Base-by-base conservation (phyloP, 768 basidiomycete species). In the Phylloporus arenicola region DNA sequence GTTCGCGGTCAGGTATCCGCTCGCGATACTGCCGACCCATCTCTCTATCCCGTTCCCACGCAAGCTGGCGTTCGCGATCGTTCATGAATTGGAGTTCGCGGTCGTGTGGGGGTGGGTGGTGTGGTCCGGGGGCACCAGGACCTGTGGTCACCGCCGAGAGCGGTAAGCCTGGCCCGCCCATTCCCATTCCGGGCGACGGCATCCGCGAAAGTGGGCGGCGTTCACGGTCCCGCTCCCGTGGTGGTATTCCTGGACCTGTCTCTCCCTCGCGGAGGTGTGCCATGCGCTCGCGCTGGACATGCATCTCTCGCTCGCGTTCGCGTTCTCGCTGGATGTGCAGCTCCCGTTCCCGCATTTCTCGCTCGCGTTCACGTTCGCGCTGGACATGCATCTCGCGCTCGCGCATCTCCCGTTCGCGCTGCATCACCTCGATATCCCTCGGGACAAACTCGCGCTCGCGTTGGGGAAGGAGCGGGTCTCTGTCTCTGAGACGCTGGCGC, bases 351-450 rank as follows among this genome's bases (percentile, higher is more conserved):
- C 5, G 53, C 48, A 47, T 66, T 59, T 0, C 58, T 54, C 1
- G 65, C 63, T 65, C 63, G 2, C 61, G 61, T 44, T 64, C 61
- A 10, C 37, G 37, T 20, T 38, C 37, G 2, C 64, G 64, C 6
- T 57, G 64, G 10, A 64, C 58, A 17, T 66, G 63, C 37, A 63
- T n/a, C 9, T 65, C 62, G 16, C 62, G 62, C 37, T 64, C 62
- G 16, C 61, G 56, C 43, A 57, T 29, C 31, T 63, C 62, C 2
- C 64, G 56, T 25, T 67, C 68, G 31, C 66, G 59, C 46, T 59
- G 51, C 38, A 48, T 31, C 31, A 52, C 52, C 19, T 68, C 64
- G 45, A 54, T 57, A 20, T 63, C 63, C 48, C 59, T 55, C 6
- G 57, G n/a, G 17, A 56, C 31, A n/a, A 56, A 40, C 3, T 64